Evolutionary conservation across 1,284 basidiomycete species (phyloP).

Genomic region (Pseudozyma hubeiensis): DNA sequence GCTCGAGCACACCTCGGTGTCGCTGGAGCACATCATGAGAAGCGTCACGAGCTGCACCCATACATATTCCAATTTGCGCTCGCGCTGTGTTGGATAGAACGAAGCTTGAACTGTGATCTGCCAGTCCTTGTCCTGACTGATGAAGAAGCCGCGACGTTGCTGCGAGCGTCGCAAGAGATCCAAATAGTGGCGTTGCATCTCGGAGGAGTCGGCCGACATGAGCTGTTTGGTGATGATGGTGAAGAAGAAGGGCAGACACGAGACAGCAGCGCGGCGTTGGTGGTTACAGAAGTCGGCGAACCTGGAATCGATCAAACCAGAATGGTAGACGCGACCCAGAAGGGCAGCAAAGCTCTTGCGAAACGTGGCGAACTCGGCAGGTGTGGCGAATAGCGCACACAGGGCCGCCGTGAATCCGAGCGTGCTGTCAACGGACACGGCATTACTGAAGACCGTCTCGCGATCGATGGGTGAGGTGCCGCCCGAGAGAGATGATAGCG

Average conservation of each 20-base stretch:
- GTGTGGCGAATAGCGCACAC: constrained; percentile 33
- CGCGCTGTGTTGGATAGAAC: constrained; percentile 34
- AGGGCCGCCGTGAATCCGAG: constrained; percentile 37
- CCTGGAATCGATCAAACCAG: constrained; percentile 17
- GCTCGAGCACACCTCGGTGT: constrained; percentile 58
- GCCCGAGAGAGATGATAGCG: constrained; percentile 23
- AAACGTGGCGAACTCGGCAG: constrained; percentile 28
- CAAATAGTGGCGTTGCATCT: constrained; percentile 52
- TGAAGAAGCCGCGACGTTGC: constrained; percentile 33
- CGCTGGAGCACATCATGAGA: constrained; percentile 60
- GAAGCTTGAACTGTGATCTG: constrained; percentile 12
- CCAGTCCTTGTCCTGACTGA: constrained; percentile 26
- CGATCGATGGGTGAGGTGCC: constrained; percentile 20
- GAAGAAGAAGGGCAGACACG: constrained; percentile 45
- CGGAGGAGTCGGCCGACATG: constrained; percentile 30
- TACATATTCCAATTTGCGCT: constrained; percentile 38
- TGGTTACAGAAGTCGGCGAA: constrained; percentile 29
- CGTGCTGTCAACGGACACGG: constrained; percentile 47
- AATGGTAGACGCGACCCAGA: constrained; percentile 24
- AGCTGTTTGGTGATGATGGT: constrained; percentile 47
- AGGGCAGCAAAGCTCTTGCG: constrained; percentile 27
- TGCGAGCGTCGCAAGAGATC: constrained; percentile 37
- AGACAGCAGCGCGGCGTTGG: constrained; percentile 25
- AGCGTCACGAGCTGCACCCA: constrained; percentile 46
- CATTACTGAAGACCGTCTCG: constrained; percentile 40